These are phyloP conservation scores for Neurospora sp. DNA, from an alignment of 495 filamentous ascomycete species.

Conservation along the genomic window DNA sequence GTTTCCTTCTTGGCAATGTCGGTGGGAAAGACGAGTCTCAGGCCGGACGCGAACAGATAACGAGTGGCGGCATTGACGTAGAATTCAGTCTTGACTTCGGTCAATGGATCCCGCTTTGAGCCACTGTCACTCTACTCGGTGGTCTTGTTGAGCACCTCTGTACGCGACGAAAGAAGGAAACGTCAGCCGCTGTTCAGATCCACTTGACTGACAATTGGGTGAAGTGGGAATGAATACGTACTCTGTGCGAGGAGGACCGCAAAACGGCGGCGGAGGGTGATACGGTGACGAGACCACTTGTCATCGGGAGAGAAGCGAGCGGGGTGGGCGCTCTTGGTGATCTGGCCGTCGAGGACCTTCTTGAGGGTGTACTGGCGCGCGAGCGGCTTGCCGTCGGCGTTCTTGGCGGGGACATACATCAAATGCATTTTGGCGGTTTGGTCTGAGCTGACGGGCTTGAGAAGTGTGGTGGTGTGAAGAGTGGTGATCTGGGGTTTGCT, in stretches of 20 bases:
- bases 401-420: constrained; percentile 63
- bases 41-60: neutral
- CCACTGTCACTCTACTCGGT: neutral
- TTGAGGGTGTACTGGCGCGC: constrained; percentile 67
- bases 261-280: constrained; percentile 87
- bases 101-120: neutral
- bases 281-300: constrained; percentile 90
- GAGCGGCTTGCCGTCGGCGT: constrained; percentile 60
- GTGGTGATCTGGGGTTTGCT: neutral
- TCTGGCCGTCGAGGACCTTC: constrained; percentile 64
- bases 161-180: neutral
- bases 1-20: neutral
- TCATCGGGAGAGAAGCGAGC: constrained; percentile 96
- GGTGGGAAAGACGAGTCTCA: neutral
- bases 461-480: neutral
- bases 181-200: neutral
- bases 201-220: neutral
- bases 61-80: neutral
- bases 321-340: constrained; percentile 93
- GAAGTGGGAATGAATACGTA: constrained; percentile 28
- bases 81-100: neutral
- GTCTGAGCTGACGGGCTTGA: neutral
- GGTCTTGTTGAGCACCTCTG: neutral
- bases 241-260: constrained; percentile 75
- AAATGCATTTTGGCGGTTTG: constrained; percentile 53